Base-by-base conservation (phyloP, 148 eudicot species). In the Gaultheria prostrata region DNA sequence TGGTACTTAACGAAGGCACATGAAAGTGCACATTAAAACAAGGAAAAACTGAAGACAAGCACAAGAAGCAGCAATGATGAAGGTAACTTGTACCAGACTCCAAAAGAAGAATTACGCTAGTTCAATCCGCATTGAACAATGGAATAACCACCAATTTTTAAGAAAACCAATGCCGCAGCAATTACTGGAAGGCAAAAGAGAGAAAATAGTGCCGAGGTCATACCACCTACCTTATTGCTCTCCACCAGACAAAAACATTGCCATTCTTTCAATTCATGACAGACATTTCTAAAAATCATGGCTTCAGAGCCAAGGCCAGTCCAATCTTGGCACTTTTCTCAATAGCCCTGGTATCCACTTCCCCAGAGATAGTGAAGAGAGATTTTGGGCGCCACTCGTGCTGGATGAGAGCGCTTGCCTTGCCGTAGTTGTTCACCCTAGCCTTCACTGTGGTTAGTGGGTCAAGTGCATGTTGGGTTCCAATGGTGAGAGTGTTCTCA, bases 271-370 rank as follows among this genome's bases (percentile, higher is more conserved):
- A 76, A 70, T 6, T 70, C 75, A 32, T 70, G 10, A 20, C 71
- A 9, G 30, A 30, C 54, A 10, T 7, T 43, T 63, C 67, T 33
- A 39, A 76, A 54, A 59, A 51, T 94, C 93, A 94, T 83, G 93
- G 93, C 91, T 90, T 94, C 80, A 94, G 89, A 79, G 90, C 93
- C 77, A 94, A 14, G 76, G 94, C 95, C 65, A 94, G 81, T 2
- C 95, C 98, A 35, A 94, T 70, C 90, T 92, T 94, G 51, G 95
- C 94, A 79, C 94, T 94, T 82, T 94, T 94, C 77, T 94, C 98
- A 8, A 94, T 90, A 56, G 98, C 98, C 83, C 92, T 87, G 20
- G 95, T 92, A 87, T 94, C 98, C 43, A 92, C 95, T 84, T 92
- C 95, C 70, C 98, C 98, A 0, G 98, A 90, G 74, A 94, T 72